Base-by-base conservation (phyloP, 306 rosid species). In the Ziziphus jujuba region DNA sequence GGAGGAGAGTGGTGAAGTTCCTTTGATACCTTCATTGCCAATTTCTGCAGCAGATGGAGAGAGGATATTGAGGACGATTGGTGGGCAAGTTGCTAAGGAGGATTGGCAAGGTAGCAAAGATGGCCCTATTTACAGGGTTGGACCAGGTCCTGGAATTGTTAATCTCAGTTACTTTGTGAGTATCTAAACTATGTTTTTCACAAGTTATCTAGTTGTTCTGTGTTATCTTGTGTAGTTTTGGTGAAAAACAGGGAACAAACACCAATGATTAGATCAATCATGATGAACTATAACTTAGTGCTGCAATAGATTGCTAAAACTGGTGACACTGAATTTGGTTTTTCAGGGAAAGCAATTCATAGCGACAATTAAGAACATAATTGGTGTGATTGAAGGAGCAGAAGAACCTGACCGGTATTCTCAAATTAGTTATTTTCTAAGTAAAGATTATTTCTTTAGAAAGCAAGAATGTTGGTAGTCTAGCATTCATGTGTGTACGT, bases 331-430 rank as follows among this genome's bases (percentile, higher is more conserved):
- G 61, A 20, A 50, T 34, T 45, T 73, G 69, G 71, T 53, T 79
- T 78, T 75, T 53, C 78, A 82, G 89, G 96, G 91, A 22, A 49
- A 84, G 75, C 63, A 84, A 43, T 43, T 72, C 20, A 78, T 86
- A 48, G 56, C 62, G 75, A 78, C 70, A 33, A 86, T 86, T 84
- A 77, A 82, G 71, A 89, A 89, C 68, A 88, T 89, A 31, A 82
- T 86, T 71, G 96, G 92, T 57, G 72, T 84, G 36, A 82, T 89
- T 65, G 79, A 87, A 76, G 91, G 96, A 76, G 87, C 64, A 49
- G 93, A 87, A 81, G 93, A 89, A 58, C 93, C 93, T 51, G 86
- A 89, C 63, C 65, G 96, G 96, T 85, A 77, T 60, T 35, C n/a
- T n/a, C n/a, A n/a, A n/a, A n/a, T n/a, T 1, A 2, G 16, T 9